Percentiles rank a stretch among this genome's conserved stretches.
Evolutionary conservation across 2,329 filamentous ascomycete genomes (phyloP).

Genomic region (Colletotrichum camelliae): DNA sequence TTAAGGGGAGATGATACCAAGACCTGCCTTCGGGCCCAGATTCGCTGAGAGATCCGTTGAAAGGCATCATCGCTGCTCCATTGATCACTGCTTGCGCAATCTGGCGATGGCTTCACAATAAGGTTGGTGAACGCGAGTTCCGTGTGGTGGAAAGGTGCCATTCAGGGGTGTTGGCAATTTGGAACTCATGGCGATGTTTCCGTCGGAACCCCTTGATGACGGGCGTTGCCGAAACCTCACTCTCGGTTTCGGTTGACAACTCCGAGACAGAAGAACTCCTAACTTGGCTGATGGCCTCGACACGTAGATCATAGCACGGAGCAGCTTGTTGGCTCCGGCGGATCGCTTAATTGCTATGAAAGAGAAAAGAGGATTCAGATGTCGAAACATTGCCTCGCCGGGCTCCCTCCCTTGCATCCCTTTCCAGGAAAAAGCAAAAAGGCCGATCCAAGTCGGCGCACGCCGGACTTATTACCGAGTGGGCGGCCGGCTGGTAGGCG

Average conservation of each 20-base stretch:
- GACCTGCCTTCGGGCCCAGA: background rate
- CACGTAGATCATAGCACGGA: slow-evolving; percentile 8
- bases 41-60: background rate
- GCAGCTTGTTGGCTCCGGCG: background rate
- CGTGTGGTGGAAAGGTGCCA: background rate
- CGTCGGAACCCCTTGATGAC: background rate
- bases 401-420: background rate
- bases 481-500: background rate
- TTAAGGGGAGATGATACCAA: slow-evolving; percentile 10
- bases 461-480: background rate
- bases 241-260: background rate
- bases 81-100: background rate
- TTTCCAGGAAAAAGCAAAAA: background rate
- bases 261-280: background rate
- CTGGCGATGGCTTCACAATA: background rate
- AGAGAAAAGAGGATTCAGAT: background rate
- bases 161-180: background rate
- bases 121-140: background rate
- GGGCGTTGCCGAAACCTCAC: background rate
- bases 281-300: background rate
- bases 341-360: background rate
- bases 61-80: background rate
- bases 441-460: background rate
- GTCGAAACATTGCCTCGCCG: background rate
- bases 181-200: background rate